Percentiles rank a stretch among this genome's conserved stretches.
Conservation (phyloP, 2,329 filamentous ascomycete species). For the Beauveria bassiana region DNA sequence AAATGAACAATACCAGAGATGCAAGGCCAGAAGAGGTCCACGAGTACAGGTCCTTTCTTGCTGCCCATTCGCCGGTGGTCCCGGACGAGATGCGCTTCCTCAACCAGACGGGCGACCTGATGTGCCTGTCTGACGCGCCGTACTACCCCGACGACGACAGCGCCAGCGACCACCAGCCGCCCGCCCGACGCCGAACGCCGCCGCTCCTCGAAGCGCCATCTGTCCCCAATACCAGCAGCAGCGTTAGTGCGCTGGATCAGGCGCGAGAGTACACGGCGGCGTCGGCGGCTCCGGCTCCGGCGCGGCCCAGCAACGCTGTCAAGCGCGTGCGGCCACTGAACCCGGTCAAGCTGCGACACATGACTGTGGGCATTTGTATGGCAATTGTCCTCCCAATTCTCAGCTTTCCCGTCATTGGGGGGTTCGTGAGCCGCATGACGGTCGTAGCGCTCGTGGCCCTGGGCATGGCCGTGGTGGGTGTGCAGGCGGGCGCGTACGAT, state of each 20-base stretch:
- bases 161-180: neutral
- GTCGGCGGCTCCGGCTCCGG: neutral
- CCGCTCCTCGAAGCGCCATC: neutral
- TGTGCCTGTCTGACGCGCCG: conserved; percentile 27
- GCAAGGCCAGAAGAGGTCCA: conserved; percentile 21
- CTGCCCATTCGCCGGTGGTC: conserved; percentile 45
- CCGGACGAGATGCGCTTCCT: conserved; percentile 55
- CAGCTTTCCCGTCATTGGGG: conserved; percentile 48
- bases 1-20: neutral
- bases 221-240: neutral
- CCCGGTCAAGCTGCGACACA: neutral
- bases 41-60: conserved; percentile 46
- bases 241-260: neutral
- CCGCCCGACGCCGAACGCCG: neutral
- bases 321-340: neutral
- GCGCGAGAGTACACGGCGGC: neutral
- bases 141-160: neutral
- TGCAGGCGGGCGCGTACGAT: conserved; percentile 20
- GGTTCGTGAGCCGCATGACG: conserved; percentile 49
- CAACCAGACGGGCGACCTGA: conserved; percentile 44
- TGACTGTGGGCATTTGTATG: conserved; percentile 17
- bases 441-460: conserved; percentile 46
- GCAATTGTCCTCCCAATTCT: conserved; percentile 48
- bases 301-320: neutral
- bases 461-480: conserved; percentile 28